phyloP scores from a whole-genome alignment of 176 grass and related monocot genomes.

The Musa schizocarpa region DNA sequence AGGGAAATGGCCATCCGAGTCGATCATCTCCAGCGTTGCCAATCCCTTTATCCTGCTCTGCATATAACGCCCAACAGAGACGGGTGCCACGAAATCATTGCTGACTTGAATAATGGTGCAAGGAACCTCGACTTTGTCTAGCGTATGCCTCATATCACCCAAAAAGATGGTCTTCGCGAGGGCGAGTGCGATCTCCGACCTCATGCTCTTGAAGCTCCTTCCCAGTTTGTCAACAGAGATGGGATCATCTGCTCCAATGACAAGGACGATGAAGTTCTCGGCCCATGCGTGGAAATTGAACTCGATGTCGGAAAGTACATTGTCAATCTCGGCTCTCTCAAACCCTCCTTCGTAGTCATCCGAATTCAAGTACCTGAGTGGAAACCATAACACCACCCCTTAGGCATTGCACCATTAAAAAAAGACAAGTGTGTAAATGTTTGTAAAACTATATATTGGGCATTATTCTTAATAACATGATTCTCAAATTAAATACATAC shows the following conservation, averaged over 20 bases:
- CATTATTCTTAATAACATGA: too few species aligned
- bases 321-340: slow-evolving; percentile 31
- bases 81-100: slow-evolving; percentile 46
- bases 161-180: slow-evolving; percentile 59
- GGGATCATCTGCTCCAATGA: slow-evolving; percentile 20
- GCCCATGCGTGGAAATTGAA: slow-evolving; percentile 51
- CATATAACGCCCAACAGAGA: slow-evolving; percentile 46
- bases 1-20: slow-evolving; percentile 55
- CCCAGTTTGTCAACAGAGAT: slow-evolving; percentile 13
- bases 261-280: slow-evolving; percentile 30
- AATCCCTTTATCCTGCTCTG: slow-evolving; percentile 32
- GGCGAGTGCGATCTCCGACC: slow-evolving; percentile 38
- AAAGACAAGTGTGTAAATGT: too few species aligned
- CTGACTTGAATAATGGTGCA: slow-evolving; percentile 47
- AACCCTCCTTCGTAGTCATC: slow-evolving; percentile 79
- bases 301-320: slow-evolving; percentile 35
- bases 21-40: slow-evolving; percentile 35
- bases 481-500: too few species aligned
- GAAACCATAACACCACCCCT: too few species aligned
- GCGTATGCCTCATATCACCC: slow-evolving; percentile 37
- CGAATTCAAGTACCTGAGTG: slow-evolving; percentile 28
- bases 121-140: slow-evolving; percentile 32
- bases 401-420: too few species aligned
- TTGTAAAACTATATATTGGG: too few species aligned
- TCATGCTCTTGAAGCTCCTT: slow-evolving; percentile 54